Evolutionary conservation across 2,329 filamentous ascomycete genomes (phyloP).

Genomic region (Microsporum canis): DNA sequence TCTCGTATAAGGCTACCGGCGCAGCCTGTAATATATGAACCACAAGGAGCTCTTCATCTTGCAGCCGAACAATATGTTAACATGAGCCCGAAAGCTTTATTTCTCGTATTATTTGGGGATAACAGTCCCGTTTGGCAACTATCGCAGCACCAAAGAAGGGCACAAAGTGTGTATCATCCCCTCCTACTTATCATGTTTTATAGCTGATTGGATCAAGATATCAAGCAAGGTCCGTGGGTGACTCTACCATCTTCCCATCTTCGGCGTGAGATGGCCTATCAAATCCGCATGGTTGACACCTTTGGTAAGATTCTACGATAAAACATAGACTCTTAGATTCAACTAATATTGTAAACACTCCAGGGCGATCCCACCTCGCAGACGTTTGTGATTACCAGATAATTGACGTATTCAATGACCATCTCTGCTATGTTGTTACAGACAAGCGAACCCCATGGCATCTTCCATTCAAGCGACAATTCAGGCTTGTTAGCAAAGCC

Average conservation of each 20-base stretch:
- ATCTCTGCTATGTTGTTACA: constrained; percentile 57
- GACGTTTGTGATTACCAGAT: constrained; percentile 71
- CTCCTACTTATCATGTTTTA: not conserved
- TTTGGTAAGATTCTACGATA: constrained; percentile 41
- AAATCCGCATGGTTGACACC: constrained; percentile 56
- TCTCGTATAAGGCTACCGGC: constrained; percentile 72
- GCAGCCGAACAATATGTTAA: constrained; percentile 75
- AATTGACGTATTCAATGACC: constrained; percentile 72
- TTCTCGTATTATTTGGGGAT: constrained; percentile 93
- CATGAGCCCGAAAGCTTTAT: constrained; percentile 84
- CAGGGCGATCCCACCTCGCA: constrained; percentile 41
- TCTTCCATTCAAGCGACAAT: constrained; percentile 66
- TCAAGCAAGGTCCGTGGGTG: constrained; percentile 78
- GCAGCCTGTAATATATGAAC: constrained; percentile 72
- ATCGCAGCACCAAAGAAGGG: constrained; percentile 71
- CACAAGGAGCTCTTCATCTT: constrained; percentile 64
- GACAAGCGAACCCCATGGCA: constrained; percentile 64
- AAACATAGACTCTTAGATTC: not conserved
- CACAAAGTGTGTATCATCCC: constrained; percentile 40
- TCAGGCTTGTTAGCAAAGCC: constrained; percentile 76
- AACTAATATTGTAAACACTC: constrained; percentile 16
- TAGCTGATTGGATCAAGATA: constrained; percentile 38
- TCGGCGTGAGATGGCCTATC: constrained; percentile 69
- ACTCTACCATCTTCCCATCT: constrained; percentile 58
- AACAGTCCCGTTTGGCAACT: constrained; percentile 90